phyloP scores from a whole-genome alignment of 139 green algal genomes.

The Tetraselmis striata region DNA sequence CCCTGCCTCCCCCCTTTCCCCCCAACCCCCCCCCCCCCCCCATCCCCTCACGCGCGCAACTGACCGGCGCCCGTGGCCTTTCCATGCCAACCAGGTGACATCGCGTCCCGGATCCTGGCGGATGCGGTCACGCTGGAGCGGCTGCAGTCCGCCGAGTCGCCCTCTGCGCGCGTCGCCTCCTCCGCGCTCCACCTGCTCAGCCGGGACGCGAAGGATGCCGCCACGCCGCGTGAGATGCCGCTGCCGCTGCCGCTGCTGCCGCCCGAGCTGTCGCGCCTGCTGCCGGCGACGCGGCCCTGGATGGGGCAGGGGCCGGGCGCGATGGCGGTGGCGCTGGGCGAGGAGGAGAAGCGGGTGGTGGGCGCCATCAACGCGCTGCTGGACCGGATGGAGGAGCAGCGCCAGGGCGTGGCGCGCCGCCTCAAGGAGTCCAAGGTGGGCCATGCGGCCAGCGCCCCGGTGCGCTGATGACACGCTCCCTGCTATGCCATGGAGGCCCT shows the following conservation, averaged over 20 bases:
- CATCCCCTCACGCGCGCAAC: too few species aligned
- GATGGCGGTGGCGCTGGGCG: slow-evolving; percentile 18
- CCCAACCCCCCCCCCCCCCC: too few species aligned
- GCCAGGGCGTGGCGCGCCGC: background rate
- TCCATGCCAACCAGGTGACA: background rate
- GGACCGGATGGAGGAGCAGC: slow-evolving; percentile 14
- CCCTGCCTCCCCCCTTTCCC: too few species aligned
- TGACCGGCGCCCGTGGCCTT: too few species aligned
- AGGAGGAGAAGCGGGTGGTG: slow-evolving; percentile 34
- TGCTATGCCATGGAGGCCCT: too few species aligned
- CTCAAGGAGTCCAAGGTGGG: slow-evolving; percentile 12
- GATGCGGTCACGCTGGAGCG: background rate
- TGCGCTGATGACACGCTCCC: too few species aligned
- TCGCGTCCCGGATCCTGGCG: background rate
- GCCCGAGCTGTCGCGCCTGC: background rate
- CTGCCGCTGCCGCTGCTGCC: slow-evolving; percentile 13
- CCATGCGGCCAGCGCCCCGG: too few species aligned
- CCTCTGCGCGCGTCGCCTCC: background rate
- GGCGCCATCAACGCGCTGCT: slow-evolving; percentile 20
- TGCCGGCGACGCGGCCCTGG: slow-evolving; percentile 27
- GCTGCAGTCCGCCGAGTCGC: background rate
- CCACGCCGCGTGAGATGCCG: background rate
- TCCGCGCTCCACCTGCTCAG: background rate
- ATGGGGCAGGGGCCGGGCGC: slow-evolving; percentile 11
- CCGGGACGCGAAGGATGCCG: background rate